Evolutionary conservation across 2,329 filamentous ascomycete genomes (phyloP).

Genomic region (Domatiomyces catenatus): DNA sequence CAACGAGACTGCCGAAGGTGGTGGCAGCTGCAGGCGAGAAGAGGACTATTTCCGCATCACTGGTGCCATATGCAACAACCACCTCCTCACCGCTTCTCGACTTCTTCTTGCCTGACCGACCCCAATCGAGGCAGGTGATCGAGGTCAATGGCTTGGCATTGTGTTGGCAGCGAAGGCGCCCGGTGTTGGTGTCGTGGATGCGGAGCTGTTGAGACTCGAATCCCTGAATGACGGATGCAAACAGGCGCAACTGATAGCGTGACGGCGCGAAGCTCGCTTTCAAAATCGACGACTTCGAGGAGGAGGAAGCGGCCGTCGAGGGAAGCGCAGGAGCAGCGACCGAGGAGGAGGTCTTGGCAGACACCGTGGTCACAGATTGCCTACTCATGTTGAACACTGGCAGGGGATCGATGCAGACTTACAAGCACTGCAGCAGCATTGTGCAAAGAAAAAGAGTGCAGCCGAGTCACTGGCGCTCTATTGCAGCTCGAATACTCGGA

Average conservation of each 20-base stretch:
- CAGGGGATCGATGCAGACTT: not conserved
- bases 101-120: slow-evolving; percentile 34
- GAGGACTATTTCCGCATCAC: slow-evolving; percentile 33
- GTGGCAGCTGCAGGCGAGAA: slow-evolving; percentile 35
- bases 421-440: not conserved
- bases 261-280: slow-evolving; percentile 36
- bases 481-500: not conserved
- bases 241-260: slow-evolving; percentile 35
- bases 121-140: slow-evolving; percentile 38
- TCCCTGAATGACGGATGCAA: slow-evolving; percentile 39
- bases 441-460: not conserved
- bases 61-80: slow-evolving; percentile 36
- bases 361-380: slow-evolving; percentile 28
- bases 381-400: slow-evolving; percentile 25
- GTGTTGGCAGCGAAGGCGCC: slow-evolving; percentile 36
- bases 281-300: slow-evolving; percentile 32
- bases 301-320: slow-evolving; percentile 19
- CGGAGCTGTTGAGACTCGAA: slow-evolving; percentile 38
- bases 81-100: slow-evolving; percentile 31
- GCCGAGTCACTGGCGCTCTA: not conserved
- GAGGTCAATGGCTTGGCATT: slow-evolving; percentile 31
- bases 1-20: slow-evolving; percentile 29
- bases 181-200: slow-evolving; percentile 36
- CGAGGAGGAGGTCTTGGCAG: slow-evolving; percentile 31
- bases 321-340: slow-evolving; percentile 25